phyloP scores from a whole-genome alignment of 2,329 filamentous ascomycete species.

The Rhynchosporium agropyri region DNA sequence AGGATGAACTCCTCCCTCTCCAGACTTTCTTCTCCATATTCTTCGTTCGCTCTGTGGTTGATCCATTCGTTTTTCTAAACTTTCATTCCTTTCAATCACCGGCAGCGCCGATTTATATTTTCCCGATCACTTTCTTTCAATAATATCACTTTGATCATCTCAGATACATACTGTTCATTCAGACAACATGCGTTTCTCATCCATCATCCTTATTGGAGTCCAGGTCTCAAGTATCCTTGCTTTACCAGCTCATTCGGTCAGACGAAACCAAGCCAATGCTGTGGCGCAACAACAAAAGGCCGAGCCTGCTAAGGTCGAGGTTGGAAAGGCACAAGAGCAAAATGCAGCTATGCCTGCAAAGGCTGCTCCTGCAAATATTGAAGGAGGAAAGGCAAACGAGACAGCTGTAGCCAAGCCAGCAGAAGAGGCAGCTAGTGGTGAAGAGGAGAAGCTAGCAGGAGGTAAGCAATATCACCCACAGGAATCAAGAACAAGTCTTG shows the following conservation, averaged over 20 bases:
- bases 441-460: constrained; percentile 6
- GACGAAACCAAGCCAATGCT: constrained; percentile 5
- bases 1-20: not conserved
- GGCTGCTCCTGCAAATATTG: not conserved
- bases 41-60: constrained; percentile 14
- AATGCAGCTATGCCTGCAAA: constrained; percentile 1
- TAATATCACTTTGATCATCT: not conserved
- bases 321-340: constrained; percentile 2
- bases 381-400: not conserved
- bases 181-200: constrained; percentile 13
- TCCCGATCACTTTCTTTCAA: constrained; percentile 5
- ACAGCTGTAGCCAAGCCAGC: constrained; percentile 7
- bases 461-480: not conserved
- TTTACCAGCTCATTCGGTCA: constrained; percentile 11
- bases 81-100: constrained; percentile 14
- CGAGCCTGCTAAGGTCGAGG: not conserved
- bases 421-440: constrained; percentile 5
- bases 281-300: not conserved
- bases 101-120: constrained; percentile 15
- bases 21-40: constrained; percentile 1
- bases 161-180: not conserved
- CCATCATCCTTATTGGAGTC: constrained; percentile 6
- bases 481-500: not conserved
- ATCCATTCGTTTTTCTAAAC: constrained; percentile 14
- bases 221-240: constrained; percentile 11